These are phyloP conservation scores for Debaryomycetaceae sp. DNA, from an alignment of 1,139 yeast species.

Conservation along the genomic window DNA sequence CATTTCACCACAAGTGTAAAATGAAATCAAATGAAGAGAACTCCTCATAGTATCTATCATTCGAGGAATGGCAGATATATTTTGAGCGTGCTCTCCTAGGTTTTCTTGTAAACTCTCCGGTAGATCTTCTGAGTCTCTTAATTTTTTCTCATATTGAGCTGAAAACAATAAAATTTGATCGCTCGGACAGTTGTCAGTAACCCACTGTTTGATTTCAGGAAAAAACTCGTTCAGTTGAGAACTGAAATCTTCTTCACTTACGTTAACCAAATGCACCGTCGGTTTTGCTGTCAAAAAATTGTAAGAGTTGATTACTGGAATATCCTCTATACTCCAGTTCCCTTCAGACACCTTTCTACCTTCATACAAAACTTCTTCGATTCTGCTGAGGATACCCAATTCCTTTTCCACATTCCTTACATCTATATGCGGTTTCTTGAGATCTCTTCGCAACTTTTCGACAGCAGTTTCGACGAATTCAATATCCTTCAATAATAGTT, in stretches of 20 bases:
- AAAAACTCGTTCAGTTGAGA: constrained; percentile 43
- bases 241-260: constrained; percentile 51
- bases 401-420: constrained; percentile 37
- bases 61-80: constrained; percentile 37
- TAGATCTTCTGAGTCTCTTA: constrained; percentile 22
- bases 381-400: constrained; percentile 41
- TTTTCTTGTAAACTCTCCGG: constrained; percentile 17
- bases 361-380: constrained; percentile 53
- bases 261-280: constrained; percentile 59
- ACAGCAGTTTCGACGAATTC: constrained; percentile 59
- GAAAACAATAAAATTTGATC: constrained; percentile 57
- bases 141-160: constrained; percentile 54
- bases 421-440: constrained; percentile 37
- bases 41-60: constrained; percentile 63
- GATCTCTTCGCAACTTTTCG: constrained; percentile 42
- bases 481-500: constrained; percentile 66
- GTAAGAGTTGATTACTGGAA: constrained; percentile 53
- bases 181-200: constrained; percentile 49
- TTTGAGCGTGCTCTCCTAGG: constrained; percentile 9
- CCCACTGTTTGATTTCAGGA: constrained; percentile 48
- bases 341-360: constrained; percentile 51
- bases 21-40: constrained; percentile 71
- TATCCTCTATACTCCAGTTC: constrained; percentile 56
- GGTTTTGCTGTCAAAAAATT: constrained; percentile 73
- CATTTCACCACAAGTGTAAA: constrained; percentile 85